These are phyloP conservation scores for Populus hybrid DNA, from an alignment of 441 rosid genomes.

Conservation along the genomic window DNA sequence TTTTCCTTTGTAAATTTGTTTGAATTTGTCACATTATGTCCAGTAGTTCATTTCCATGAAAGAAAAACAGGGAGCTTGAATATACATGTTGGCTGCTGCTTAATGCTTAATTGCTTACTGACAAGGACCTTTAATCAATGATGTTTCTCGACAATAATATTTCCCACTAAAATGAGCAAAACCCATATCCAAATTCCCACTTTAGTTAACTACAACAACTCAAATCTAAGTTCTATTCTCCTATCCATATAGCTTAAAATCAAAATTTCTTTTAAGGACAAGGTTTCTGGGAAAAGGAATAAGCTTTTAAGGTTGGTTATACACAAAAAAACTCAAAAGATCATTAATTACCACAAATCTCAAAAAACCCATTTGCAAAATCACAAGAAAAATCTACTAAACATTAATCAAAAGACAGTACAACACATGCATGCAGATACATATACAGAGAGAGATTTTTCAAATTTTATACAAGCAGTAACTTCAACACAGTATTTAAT, in stretches of 20 bases:
- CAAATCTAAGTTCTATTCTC: background rate
- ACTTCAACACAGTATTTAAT: background rate
- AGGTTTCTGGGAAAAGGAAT: background rate
- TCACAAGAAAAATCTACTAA: background rate
- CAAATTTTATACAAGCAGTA: background rate
- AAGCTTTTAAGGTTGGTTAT: background rate
- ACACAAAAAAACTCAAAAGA: background rate
- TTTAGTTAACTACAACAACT: too few species aligned
- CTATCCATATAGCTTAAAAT: background rate
- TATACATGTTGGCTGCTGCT: too few species aligned
- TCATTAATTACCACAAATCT: background rate
- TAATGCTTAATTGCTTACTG: too few species aligned
- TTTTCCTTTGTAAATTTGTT: too few species aligned
- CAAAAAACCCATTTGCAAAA: background rate
- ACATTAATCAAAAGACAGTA: background rate
- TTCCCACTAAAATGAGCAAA: too few species aligned
- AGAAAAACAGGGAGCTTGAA: too few species aligned
- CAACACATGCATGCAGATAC: background rate
- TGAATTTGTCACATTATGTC: too few species aligned
- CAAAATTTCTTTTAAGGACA: background rate
- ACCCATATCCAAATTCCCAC: too few species aligned
- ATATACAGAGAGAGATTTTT: background rate
- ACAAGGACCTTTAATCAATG: too few species aligned
- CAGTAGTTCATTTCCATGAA: too few species aligned
- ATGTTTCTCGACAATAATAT: too few species aligned